Conservation (phyloP, 108 stramenopile genomes). For the Pseudonitzschia multiseries region DNA sequence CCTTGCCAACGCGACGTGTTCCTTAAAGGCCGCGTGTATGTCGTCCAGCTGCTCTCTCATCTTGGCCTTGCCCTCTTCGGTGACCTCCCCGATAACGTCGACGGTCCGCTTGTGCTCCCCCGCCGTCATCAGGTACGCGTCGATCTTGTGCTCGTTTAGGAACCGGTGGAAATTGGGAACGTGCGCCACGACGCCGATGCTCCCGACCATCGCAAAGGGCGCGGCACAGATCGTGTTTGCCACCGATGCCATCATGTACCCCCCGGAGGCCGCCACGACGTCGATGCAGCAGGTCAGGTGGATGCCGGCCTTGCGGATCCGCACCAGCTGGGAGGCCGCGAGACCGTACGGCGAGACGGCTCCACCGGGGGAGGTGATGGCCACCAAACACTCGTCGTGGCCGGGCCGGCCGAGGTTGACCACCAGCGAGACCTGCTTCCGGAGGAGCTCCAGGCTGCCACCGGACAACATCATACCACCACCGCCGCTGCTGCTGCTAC, state of each 20-base stretch:
- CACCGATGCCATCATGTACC: constrained; percentile 86
- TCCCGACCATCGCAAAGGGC: constrained; percentile 78
- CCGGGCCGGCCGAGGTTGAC: constrained; percentile 13
- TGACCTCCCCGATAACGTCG: constrained; percentile 77
- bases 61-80: constrained; percentile 62
- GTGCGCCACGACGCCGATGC: constrained; percentile 78
- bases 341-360: constrained; percentile 72
- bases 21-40: constrained; percentile 75
- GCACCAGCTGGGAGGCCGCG: constrained; percentile 65
- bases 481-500: too few relatives aligned
- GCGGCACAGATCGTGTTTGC: constrained; percentile 68
- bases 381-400: constrained; percentile 6
- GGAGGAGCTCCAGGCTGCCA: constrained; percentile 13
- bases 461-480: constrained; percentile 17
- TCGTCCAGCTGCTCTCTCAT: constrained; percentile 68
- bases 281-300: constrained; percentile 74
- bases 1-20: constrained; percentile 58
- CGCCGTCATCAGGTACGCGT: constrained; percentile 62
- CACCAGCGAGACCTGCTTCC: constrained; percentile 18
- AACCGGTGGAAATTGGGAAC: constrained; percentile 68
- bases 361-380: constrained; percentile 47
- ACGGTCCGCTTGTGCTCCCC: constrained; percentile 79
- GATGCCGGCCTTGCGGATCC: constrained; percentile 61
- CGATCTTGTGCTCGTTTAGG: constrained; percentile 61
- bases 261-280: constrained; percentile 58